phyloP scores from a whole-genome alignment of 176 grass and related monocot genomes.

The Coix lacrymajobi region DNA sequence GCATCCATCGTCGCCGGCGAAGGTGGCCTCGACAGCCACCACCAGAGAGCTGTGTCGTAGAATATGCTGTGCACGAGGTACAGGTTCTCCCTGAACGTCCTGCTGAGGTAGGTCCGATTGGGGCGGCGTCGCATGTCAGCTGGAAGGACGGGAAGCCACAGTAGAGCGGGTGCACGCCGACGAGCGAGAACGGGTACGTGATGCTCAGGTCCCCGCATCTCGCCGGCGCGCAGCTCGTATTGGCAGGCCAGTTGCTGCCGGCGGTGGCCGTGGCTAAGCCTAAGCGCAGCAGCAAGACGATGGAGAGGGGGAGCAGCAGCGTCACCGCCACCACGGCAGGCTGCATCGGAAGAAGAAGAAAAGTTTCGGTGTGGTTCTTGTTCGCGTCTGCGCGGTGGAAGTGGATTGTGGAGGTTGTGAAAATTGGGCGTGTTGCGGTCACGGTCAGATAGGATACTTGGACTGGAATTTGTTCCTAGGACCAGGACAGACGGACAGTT shows the following conservation, averaged over 20 bases:
- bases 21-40: neutral
- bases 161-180: neutral
- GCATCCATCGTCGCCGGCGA: neutral
- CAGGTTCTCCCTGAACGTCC: neutral
- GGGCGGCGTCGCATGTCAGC: neutral
- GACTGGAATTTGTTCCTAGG: no score
- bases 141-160: slow-evolving; percentile 6
- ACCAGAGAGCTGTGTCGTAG: slow-evolving; percentile 7
- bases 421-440: no score
- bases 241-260: neutral
- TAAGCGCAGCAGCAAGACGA: no score
- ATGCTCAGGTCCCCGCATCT: slow-evolving; percentile 28
- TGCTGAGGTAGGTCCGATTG: neutral
- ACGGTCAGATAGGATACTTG: no score
- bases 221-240: slow-evolving; percentile 5
- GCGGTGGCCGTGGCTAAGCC: neutral
- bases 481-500: no score
- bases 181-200: slow-evolving; percentile 55
- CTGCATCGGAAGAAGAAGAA: no score
- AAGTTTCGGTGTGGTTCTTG: no score
- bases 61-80: neutral
- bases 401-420: no score
- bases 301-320: no score
- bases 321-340: no score
- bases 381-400: no score